phyloP scores from a whole-genome alignment of 306 rosid species.

The Hippophae gyantsensis region DNA sequence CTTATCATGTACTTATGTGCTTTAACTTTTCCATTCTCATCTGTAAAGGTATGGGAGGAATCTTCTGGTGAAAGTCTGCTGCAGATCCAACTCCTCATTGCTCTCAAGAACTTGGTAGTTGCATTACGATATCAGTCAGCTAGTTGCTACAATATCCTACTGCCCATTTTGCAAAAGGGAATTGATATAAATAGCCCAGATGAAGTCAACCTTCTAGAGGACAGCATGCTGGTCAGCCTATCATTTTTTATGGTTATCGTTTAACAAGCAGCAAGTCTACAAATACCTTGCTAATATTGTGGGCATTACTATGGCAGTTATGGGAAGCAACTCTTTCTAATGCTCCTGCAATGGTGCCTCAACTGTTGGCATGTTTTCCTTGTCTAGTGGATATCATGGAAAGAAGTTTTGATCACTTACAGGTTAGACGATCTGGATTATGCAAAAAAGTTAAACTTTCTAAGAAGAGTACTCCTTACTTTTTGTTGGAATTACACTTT shows the following conservation, averaged over 20 bases:
- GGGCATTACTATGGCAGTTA: constrained; percentile 47
- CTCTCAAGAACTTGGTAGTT: constrained; percentile 79
- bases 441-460: constrained; percentile 1
- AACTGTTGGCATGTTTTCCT: constrained; percentile 63
- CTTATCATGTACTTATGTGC: background rate
- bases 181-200: constrained; percentile 86
- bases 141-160: constrained; percentile 63
- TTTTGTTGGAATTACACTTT: background rate
- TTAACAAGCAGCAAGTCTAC: constrained; percentile 8
- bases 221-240: constrained; percentile 85
- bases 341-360: constrained; percentile 91
- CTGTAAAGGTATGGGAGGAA: constrained; percentile 80
- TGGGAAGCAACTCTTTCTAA: constrained; percentile 97
- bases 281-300: constrained; percentile 17
- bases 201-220: constrained; percentile 86
- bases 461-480: background rate
- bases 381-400: constrained; percentile 74
- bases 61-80: constrained; percentile 89
- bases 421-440: constrained; percentile 45
- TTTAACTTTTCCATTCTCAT: constrained; percentile 14
- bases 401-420: constrained; percentile 85
- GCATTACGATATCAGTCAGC: constrained; percentile 86
- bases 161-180: constrained; percentile 77
- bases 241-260: constrained; percentile 11
- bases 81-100: constrained; percentile 90